Conservation (phyloP, 1,284 basidiomycete species). For the Anthracocystis walkeri region DNA sequence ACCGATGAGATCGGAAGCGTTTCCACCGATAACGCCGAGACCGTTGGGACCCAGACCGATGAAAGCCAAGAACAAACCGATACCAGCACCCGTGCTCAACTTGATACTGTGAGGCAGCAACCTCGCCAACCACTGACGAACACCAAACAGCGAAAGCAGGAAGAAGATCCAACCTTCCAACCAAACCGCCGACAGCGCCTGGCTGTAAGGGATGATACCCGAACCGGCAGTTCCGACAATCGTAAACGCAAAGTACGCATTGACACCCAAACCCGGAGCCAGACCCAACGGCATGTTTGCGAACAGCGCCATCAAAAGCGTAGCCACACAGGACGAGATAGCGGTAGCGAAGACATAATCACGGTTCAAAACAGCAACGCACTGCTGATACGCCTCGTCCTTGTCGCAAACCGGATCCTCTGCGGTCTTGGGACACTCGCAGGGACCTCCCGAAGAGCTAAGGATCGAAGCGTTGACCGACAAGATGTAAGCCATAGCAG, state of each 20-base stretch:
- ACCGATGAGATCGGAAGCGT: slow-evolving; percentile 79
- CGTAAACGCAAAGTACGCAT: slow-evolving; percentile 90
- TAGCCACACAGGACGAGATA: slow-evolving; percentile 80
- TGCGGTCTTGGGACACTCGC: slow-evolving; percentile 75
- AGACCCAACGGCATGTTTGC: slow-evolving; percentile 85
- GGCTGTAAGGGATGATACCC: slow-evolving; percentile 80
- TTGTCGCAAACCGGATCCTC: slow-evolving; percentile 71
- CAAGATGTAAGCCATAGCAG: slow-evolving; percentile 74
- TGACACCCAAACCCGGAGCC: slow-evolving; percentile 73
- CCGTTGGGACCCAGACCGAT: slow-evolving; percentile 76
- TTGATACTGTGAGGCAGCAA: slow-evolving; percentile 88
- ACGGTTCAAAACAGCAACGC: slow-evolving; percentile 47
- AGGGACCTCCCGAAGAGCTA: slow-evolving; percentile 82
- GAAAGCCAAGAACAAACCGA: slow-evolving; percentile 78
- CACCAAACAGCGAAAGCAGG: slow-evolving; percentile 81
- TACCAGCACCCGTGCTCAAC: slow-evolving; percentile 85
- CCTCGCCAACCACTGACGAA: slow-evolving; percentile 89
- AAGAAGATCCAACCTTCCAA: slow-evolving; percentile 83
- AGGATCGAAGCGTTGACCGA: slow-evolving; percentile 76
- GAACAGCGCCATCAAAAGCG: slow-evolving; percentile 83
- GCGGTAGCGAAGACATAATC: slow-evolving; percentile 75
- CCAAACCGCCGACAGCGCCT: slow-evolving; percentile 86
- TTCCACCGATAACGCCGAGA: slow-evolving; percentile 81
- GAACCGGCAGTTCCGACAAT: slow-evolving; percentile 84
- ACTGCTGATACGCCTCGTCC: slow-evolving; percentile 75